Evolutionary conservation across 2,329 filamentous ascomycete genomes (phyloP), one percentile per base, ranked within the genome.

Genomic region (Didymella pinodella): DNA sequence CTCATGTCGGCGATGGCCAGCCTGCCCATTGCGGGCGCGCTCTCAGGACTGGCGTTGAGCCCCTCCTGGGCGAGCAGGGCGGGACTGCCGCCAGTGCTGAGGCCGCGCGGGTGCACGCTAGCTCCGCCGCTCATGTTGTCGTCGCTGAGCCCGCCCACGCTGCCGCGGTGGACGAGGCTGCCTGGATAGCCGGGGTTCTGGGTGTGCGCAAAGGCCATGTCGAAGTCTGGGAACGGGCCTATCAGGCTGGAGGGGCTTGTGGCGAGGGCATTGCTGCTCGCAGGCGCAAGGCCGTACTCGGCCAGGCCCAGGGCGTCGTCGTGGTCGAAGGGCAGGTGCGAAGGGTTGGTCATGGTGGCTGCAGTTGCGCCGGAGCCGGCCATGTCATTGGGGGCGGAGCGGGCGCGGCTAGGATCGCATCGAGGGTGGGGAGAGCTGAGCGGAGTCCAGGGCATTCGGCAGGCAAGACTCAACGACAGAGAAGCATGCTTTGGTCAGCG

Each of bases 31-130:
- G 71, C 68, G 14, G 65, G 67, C 18, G 66, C 69, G 53, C 71
- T 77, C 43, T 77, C 74, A n/a, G 75, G 74, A 41, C 72, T 77
- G 29, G 74, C 72, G 43, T 75, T 70, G 56, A 70, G 70, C 2
- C 68, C 74, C 43, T 77, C 74, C 20, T 65, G 69, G 18, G 61
- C 62, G 49, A 67, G 54, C 36, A 70, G 65, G 26, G 67, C 65
- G 6, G 70, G 63, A 56, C 75, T 77, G 43, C 68, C 68, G 36
- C 68, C 69, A 28, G 74, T 70, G 61, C 75, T 77, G 62, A 75
- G 58, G 2, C 71, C 61, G 47, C 70, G 71, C 22, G 64, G 66
- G 48, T 68, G 68, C 32, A 65, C 71, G 57, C 72, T 73, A 41
- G 65, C 66, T 14, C 55, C 66, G 22, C 59, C 70, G 46, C 71